These are phyloP conservation scores for Colletotrichum sp. DNA, from an alignment of 2,329 filamentous ascomycete genomes.

Conservation along the genomic window DNA sequence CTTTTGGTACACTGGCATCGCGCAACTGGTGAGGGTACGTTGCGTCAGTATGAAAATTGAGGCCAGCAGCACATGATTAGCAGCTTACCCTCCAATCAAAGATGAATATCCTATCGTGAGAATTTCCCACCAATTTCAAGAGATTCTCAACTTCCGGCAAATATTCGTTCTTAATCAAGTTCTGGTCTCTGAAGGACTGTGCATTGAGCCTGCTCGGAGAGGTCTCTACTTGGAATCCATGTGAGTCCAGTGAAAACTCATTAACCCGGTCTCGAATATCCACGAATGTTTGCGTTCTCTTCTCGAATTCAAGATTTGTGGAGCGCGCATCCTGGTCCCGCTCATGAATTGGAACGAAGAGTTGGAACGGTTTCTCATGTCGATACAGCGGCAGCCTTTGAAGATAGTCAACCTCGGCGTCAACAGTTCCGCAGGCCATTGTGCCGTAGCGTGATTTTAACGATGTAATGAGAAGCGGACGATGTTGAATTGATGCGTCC, in stretches of 20 bases:
- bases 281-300: not conserved
- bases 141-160: not conserved
- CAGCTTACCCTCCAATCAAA: not conserved
- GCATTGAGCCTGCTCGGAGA: not conserved
- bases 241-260: not conserved
- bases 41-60: not conserved
- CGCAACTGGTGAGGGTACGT: not conserved
- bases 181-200: not conserved
- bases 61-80: fast-evolving
- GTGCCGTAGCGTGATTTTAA: not conserved
- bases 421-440: not conserved
- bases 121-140: not conserved
- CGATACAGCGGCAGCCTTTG: not conserved
- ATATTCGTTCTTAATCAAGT: not conserved
- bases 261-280: not conserved
- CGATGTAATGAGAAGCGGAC: not conserved
- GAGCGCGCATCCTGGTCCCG: not conserved
- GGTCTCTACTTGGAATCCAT: not conserved
- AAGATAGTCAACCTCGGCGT: not conserved
- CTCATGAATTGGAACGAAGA: not conserved
- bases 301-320: not conserved
- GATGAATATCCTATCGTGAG: not conserved
- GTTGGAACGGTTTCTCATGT: not conserved
- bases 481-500: no score
- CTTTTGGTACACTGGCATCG: not conserved